Evolutionary conservation across 805 yeast genomes (phyloP).

Genomic region (Metschnikowia drakensbergensis): DNA sequence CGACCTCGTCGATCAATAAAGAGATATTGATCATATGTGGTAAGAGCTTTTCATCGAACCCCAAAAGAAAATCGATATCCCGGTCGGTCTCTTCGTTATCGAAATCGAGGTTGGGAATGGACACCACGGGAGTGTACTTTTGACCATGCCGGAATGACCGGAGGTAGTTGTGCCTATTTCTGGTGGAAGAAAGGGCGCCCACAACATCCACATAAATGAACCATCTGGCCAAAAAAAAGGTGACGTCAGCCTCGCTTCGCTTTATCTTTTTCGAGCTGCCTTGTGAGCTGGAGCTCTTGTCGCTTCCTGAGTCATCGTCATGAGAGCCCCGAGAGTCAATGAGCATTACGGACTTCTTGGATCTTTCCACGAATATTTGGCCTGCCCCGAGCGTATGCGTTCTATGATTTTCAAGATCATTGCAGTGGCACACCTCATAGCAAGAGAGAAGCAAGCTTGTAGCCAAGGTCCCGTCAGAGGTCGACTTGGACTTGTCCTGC

Average conservation of each 20-base stretch:
- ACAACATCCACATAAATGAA: constrained; percentile 64
- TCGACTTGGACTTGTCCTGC: constrained; percentile 48
- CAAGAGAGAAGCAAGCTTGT: constrained; percentile 56
- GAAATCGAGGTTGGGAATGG: constrained; percentile 16
- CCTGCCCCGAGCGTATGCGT: constrained; percentile 66
- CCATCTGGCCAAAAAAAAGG: constrained; percentile 62
- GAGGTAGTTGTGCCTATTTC: constrained; percentile 31
- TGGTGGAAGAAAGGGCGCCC: constrained; percentile 57
- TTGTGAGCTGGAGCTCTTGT: background rate
- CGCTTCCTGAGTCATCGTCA: background rate
- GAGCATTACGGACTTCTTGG: constrained; percentile 1
- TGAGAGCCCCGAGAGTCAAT: background rate
- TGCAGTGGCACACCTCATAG: constrained; percentile 47
- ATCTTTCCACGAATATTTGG: constrained; percentile 55
- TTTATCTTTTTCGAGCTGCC: constrained; percentile 8
- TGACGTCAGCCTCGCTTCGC: constrained; percentile 34
- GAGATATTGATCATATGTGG: constrained; percentile 54
- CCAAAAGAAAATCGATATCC: constrained; percentile 59
- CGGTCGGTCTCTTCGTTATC: constrained; percentile 23
- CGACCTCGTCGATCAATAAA: constrained; percentile 28
- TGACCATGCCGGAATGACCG: constrained; percentile 18
- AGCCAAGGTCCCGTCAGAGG: constrained; percentile 65
- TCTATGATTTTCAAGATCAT: constrained; percentile 51
- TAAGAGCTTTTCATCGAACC: constrained; percentile 61
- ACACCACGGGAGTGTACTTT: constrained; percentile 21